These are phyloP conservation scores for Ophiostoma populinum DNA, from an alignment of 2,329 filamentous ascomycete genomes.

Conservation along the genomic window DNA sequence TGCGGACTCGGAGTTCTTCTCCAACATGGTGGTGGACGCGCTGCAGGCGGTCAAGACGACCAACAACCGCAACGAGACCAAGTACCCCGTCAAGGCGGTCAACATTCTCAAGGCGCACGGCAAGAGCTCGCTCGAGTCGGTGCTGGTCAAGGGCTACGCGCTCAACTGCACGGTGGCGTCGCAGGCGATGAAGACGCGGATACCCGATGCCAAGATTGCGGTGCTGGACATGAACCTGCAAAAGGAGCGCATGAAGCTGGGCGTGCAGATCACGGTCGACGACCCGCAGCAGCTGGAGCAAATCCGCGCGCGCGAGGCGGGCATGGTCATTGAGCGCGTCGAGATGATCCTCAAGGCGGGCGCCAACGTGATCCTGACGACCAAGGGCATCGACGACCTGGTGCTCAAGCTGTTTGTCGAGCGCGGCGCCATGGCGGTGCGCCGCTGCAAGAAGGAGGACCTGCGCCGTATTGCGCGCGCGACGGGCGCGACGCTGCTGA, in stretches of 20 bases:
- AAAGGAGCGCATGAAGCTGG: slow-evolving; percentile 98
- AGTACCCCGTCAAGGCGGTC: slow-evolving; percentile 97
- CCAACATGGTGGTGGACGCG: slow-evolving; percentile 91
- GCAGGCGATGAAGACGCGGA: slow-evolving; percentile 88
- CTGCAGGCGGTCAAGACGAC: slow-evolving; percentile 89
- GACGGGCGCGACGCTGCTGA: slow-evolving; percentile 82
- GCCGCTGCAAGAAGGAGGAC: slow-evolving; percentile 97
- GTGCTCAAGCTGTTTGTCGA: slow-evolving; percentile 90
- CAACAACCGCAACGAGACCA: slow-evolving; percentile 77
- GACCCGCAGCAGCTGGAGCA: slow-evolving; percentile 95
- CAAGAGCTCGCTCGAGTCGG: slow-evolving; percentile 73
- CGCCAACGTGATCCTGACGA: slow-evolving; percentile 90
- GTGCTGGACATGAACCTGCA: slow-evolving; percentile 95
- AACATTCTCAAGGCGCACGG: slow-evolving; percentile 98
- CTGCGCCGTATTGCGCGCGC: slow-evolving; percentile 88
- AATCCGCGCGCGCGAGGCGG: slow-evolving; percentile 81
- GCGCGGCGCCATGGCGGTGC: slow-evolving; percentile 85
- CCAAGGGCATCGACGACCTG: slow-evolving; percentile 95
- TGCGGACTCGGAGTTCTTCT: slow-evolving; percentile 87
- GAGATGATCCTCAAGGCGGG: slow-evolving; percentile 97
- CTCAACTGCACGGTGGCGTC: slow-evolving; percentile 97
- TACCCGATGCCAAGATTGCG: slow-evolving; percentile 91
- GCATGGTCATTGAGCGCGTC: slow-evolving; percentile 82
- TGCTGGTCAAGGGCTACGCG: slow-evolving; percentile 89
- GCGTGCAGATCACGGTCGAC: slow-evolving; percentile 95